Percentiles rank a stretch among this genome's conserved stretches.
These are phyloP conservation scores for Nissolia schottii DNA, from an alignment of 306 rosid species.

Conservation along the genomic window DNA sequence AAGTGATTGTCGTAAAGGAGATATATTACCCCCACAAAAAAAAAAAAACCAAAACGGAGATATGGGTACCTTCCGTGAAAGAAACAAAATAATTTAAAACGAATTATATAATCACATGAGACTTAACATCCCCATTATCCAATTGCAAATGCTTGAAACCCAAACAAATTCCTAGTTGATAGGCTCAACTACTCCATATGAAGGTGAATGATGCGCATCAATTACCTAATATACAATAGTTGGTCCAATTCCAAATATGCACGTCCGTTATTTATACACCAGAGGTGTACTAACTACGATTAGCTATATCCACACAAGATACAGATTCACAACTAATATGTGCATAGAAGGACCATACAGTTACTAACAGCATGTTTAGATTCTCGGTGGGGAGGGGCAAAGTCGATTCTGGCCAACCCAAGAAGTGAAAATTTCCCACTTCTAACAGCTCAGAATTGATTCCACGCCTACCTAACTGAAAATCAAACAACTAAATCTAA, in stretches of 20 bases:
- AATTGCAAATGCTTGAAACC: neutral
- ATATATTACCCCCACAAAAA: too few species aligned
- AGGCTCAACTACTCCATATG: neutral
- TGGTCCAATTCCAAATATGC: neutral
- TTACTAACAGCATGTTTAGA: too few species aligned
- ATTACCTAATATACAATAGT: neutral
- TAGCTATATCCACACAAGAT: conserved; percentile 17
- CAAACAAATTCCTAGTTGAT: neutral
- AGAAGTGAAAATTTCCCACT: too few species aligned
- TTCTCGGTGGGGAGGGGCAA: too few species aligned
- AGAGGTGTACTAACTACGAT: conserved; percentile 26
- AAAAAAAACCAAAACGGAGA: neutral
- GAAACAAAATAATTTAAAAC: neutral
- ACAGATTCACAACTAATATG: conserved; percentile 16
- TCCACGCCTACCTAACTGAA: too few species aligned
- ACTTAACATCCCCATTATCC: neutral
- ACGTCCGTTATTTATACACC: conserved; percentile 11
- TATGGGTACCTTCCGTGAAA: neutral
- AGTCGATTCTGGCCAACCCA: too few species aligned
- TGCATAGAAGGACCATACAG: conserved; percentile 8
- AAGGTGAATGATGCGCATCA: neutral
- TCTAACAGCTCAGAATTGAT: too few species aligned
- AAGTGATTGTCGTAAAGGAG: neutral
- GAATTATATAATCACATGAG: neutral
- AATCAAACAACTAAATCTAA: too few species aligned